Evolutionary conservation across 306 rosid genomes (phyloP).

Genomic region (Vigna hirtella): DNA sequence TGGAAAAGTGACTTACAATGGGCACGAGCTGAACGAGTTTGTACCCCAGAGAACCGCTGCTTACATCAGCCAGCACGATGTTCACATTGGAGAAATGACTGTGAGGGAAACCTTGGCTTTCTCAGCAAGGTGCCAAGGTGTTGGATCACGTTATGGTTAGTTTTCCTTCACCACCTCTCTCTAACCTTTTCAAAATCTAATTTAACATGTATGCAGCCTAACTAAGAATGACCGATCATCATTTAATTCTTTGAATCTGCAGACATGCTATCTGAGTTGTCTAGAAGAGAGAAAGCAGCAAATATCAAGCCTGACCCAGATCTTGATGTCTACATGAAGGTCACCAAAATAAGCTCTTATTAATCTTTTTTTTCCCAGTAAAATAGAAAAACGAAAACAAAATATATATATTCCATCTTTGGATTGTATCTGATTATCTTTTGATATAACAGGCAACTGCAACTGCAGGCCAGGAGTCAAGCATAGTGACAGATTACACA

Average conservation of each 20-base stretch:
- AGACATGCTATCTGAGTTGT: conserved; percentile 72
- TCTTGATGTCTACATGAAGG: conserved; percentile 92
- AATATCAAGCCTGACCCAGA: conserved; percentile 85
- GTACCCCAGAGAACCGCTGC: conserved; percentile 89
- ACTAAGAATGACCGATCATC: not conserved
- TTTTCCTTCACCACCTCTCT: not conserved
- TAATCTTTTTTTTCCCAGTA: not conserved
- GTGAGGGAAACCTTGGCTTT: conserved; percentile 94
- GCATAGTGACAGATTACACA: conserved; percentile 29
- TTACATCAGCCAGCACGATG: conserved; percentile 84
- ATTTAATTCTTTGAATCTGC: not conserved
- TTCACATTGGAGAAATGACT: conserved; percentile 91
- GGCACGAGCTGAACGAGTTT: conserved; percentile 58
- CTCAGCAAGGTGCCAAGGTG: conserved; percentile 87
- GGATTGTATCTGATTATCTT: conserved; percentile 15
- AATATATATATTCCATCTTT: not conserved
- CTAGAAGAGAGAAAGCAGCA: conserved; percentile 79
- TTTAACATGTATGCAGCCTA: not conserved
- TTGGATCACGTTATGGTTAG: conserved; percentile 80
- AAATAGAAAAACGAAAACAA: not conserved
- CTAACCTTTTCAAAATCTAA: conserved; percentile 9
- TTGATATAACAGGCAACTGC: conserved; percentile 46
- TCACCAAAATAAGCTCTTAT: conserved; percentile 23
- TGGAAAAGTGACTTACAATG: conserved; percentile 61
- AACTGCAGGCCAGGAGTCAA: conserved; percentile 66